Base-by-base conservation (phyloP, 2,329 filamentous ascomycete species). In the Lachnellula suecica region DNA sequence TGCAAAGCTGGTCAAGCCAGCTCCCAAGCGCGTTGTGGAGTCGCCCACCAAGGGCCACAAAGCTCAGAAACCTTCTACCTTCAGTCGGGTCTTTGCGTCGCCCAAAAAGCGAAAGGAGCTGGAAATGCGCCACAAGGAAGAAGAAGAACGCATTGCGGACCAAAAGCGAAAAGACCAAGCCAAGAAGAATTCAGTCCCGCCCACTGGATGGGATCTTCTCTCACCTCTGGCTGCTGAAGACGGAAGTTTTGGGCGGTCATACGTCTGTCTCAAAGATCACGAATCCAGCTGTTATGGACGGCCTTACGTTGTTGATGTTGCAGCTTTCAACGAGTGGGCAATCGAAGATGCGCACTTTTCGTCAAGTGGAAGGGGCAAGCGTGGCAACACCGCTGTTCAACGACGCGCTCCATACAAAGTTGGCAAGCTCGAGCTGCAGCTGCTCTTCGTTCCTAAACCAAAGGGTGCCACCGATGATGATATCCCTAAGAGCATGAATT, bases 401-500 rank as follows among this genome's bases (percentile, higher is more conserved):
- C 87, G 94, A 53, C 84, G 88, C 47, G 93, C 94, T 11, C 94
- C 94, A n/a, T 99, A 99, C 75, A 91, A 93, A 72, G 85, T 99
- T 65, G 94, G 92, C 60, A 96, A 96, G 74, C 79, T 99, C 49
- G 90, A 96, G 68, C 77, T 99, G 35, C 94, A 99, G 74, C 81
- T 99, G 8, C 78, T 99, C 13, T 99, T 96, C 66, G 91, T 99
- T 1, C 94, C 94, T 1, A 91, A 92, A 63, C 93, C 94, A 4
- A 93, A 90, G 75, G 88, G 88, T 41, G 80, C 85, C 25, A 85
- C 84, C 45, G 94, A 97, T 59, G 92, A 97, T 15, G 93, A 97
- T 62, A 97, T 99, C 91, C 94, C 94, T 49, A 97, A 97, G 84
- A 97, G 92, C 76, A 96, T 99, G 92, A 96, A 94, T 71, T 89